These are phyloP conservation scores for Helichrysum umbraculigerum DNA, from an alignment of 129 eudicot species.

Conservation along the genomic window DNA sequence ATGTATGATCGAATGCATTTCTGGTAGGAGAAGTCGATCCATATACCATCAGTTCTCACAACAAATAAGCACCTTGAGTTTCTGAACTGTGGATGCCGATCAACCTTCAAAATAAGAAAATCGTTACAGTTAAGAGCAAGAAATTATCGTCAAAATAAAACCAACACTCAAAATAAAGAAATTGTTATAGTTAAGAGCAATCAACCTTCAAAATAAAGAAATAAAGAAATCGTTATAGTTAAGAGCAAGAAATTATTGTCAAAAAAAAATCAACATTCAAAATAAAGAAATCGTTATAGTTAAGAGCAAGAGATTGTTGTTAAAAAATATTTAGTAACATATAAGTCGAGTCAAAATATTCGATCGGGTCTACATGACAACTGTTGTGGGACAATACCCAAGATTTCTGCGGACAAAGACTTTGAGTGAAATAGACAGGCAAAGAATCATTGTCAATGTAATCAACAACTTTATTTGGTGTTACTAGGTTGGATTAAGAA, in stretches of 20 bases:
- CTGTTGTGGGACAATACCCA: constrained; percentile 42
- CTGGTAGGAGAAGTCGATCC: constrained; percentile 97
- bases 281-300: background rate
- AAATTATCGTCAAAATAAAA: no score
- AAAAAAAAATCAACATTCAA: no score
- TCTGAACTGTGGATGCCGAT: constrained; percentile 79
- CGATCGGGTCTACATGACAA: constrained; percentile 26
- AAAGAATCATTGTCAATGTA: constrained; percentile 21
- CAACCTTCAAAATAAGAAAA: constrained; percentile 52
- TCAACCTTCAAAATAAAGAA: constrained; percentile 58
- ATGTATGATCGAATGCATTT: constrained; percentile 82
- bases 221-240: no score
- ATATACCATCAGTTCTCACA: constrained; percentile 81
- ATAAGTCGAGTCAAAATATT: constrained; percentile 9
- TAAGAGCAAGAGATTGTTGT: background rate
- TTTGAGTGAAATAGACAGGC: constrained; percentile 26
- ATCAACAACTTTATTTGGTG: constrained; percentile 36
- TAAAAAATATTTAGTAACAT: background rate
- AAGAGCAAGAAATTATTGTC: no score
- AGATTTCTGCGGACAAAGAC: constrained; percentile 30
- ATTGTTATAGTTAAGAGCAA: background rate
- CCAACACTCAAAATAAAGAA: background rate
- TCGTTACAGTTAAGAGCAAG: no score
- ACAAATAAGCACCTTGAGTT: constrained; percentile 82
- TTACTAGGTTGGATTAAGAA: background rate